These are phyloP conservation scores for Leishmania gerbilli DNA, from an alignment of 208 protist species.

Conservation along the genomic window DNA sequence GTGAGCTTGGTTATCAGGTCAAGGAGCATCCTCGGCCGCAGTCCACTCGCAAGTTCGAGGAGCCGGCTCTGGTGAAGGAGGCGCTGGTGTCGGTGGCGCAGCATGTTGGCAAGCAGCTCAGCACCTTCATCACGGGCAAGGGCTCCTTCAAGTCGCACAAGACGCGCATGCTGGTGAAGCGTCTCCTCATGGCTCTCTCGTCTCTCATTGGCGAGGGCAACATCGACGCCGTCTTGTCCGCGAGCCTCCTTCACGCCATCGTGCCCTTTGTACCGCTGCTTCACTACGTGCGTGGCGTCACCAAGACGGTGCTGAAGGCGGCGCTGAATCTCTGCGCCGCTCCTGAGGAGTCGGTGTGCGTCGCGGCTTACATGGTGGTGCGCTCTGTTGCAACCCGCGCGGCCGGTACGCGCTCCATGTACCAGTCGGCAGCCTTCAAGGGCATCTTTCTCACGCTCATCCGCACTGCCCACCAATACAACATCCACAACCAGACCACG, in stretches of 20 bases:
- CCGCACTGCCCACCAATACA: conserved; percentile 83
- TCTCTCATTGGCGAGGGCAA: conserved; percentile 64
- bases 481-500: conserved; percentile 67
- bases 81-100: conserved; percentile 71
- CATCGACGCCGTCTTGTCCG: conserved; percentile 62
- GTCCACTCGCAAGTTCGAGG: conserved; percentile 86
- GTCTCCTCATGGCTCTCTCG: conserved; percentile 68
- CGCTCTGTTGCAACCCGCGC: conserved; percentile 86
- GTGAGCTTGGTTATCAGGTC: conserved; percentile 76
- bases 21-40: conserved; percentile 68
- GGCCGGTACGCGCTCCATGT: conserved; percentile 88
- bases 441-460: conserved; percentile 94
- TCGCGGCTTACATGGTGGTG: conserved; percentile 89
- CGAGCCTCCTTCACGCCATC: conserved; percentile 74
- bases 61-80: conserved; percentile 89
- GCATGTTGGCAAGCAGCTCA: conserved; percentile 59
- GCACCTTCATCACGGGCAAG: conserved; percentile 81
- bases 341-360: conserved; percentile 77
- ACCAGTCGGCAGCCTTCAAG: conserved; percentile 92
- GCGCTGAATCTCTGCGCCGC: conserved; percentile 72
- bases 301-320: conserved; percentile 74
- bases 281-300: conserved; percentile 89
- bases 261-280: conserved; percentile 85
- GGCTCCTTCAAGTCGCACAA: conserved; percentile 79
- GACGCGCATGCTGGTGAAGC: conserved; percentile 77